Base-by-base conservation (phyloP, 192 early-diverging fungal species). In the Funneliformis mosseae region DNA sequence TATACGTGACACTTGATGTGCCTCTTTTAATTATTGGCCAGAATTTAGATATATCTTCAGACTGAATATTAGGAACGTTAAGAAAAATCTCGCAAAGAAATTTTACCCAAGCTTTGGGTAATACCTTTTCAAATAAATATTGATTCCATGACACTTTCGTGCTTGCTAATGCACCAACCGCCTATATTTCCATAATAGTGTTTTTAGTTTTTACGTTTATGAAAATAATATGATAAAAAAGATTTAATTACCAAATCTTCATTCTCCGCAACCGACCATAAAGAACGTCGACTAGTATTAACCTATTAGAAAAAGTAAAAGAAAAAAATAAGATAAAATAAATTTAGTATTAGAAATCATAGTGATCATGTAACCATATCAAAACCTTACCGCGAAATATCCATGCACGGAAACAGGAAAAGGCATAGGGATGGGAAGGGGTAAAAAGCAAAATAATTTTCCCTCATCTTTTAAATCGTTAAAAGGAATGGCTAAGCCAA, bases 11-110 rank as follows among this genome's bases (percentile, higher is more conserved):
- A 7, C 21, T n/a, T 14, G 71, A 73, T 21, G 21, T 28, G 16
- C 7, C 50, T 55, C 21, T 16, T 21, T 55, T 55, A 55, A 55
- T 9, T 48, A 73, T 48, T 48, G 71, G 71, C 71, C 71, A 73
- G 28, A 73, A n/a, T 4, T 55, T 16, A 6, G 16, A 55, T 55
- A 55, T 5, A 55, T 55, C 5, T 21, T 55, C 50, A 6, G 50
- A 55, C 7, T 55, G 50, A 21, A 55, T 55, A 55, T 55, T 55
- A 55, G 4, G 21, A 2, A 33, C 33, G 3, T 33, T 33, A 33
- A 0, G 33, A 14, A 1, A 21, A 18, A 55, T 14, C 5, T 55
- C 50, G 21, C 50, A 16, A 55, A 55, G 50, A 21, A 55, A 55
- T 21, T 55, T 55, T 21, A 55, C 18, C 50, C 50, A 55, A 55